Base-by-base conservation (phyloP, 352 stramenopile species). In the Pythium folliculosum region DNA sequence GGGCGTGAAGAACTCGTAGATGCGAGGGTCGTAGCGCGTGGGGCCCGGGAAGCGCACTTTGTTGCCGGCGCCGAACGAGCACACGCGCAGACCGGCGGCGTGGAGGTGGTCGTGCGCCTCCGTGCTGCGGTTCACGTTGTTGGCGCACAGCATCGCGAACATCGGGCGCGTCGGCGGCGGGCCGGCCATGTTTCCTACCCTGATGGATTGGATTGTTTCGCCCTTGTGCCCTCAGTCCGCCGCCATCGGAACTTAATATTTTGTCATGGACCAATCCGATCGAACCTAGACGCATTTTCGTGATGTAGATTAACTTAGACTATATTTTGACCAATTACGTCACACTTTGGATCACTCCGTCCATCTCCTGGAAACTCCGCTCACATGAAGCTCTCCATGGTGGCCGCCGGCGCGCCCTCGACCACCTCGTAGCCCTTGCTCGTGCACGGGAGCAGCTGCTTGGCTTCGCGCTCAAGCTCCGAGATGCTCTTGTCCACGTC, bases 41-140 rank as follows among this genome's bases (percentile, higher is more conserved):
- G 83, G 84, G 3, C 85, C 86, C 0, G 89, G 89, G 70, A 97
- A 92, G 53, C 84, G 84, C 62, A 96, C 87, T 69, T 91, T 92
- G 71, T 92, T 95, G 53, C 88, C 88, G 45, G 87, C 86, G 57
- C 89, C 89, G 54, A 94, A 95, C 30, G 81, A 94, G 50, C 84
- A 91, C 35, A 97, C 89, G 52, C 86, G 79, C 30, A 96, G 71
- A 0, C 89, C 88, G 17, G 79, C 85, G 0, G 84, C 84, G 45
- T 92, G 79, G 30, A 97, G 75, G 55, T 93, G 82, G 67, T 95
- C 87, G 57, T 97, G 89, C 22, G 89, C 89, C 73, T 96, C 89
- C 6, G 91, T 96, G 76, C 84, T 95, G 53, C 89, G 85, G 71
- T 97, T 96, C 57, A 96, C 90, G 76, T 96, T 97, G 81, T 94